phyloP scores from a whole-genome alignment of 176 grass and related monocot genomes.

The Raddia guianensis region DNA sequence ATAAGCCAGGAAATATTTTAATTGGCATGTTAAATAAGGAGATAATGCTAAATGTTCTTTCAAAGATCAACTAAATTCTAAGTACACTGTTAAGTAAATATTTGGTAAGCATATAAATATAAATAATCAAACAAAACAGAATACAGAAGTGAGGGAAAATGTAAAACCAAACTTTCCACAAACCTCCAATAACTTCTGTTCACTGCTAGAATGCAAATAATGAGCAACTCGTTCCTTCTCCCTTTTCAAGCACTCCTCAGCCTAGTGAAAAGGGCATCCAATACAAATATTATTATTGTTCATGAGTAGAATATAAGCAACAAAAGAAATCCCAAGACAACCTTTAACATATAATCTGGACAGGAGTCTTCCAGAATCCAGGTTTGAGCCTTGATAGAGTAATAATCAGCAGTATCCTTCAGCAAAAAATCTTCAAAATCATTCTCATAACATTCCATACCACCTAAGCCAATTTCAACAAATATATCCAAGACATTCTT shows the following conservation, averaged over 20 bases:
- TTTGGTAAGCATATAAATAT: neutral
- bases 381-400: constrained; percentile 70
- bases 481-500: constrained; percentile 90
- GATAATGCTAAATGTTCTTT: neutral
- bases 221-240: constrained; percentile 90
- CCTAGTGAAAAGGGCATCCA: constrained; percentile 53
- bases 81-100: neutral
- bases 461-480: constrained; percentile 74
- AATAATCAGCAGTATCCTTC: constrained; percentile 72
- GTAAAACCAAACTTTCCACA: constrained; percentile 25
- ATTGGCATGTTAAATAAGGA: neutral
- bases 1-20: constrained; percentile 13
- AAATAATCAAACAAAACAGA: neutral
- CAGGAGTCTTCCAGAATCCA: constrained; percentile 73
- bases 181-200: constrained; percentile 90
- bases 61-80: constrained; percentile 19
- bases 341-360: constrained; percentile 84
- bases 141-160: neutral
- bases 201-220: constrained; percentile 91
- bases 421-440: constrained; percentile 90
- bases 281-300: constrained; percentile 21
- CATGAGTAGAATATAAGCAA: neutral
- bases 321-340: constrained; percentile 29
- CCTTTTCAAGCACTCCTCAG: constrained; percentile 82
- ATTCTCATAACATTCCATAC: constrained; percentile 65